phyloP scores from a whole-genome alignment of 2,329 filamentous ascomycete species.

The Diaporthe destruens region DNA sequence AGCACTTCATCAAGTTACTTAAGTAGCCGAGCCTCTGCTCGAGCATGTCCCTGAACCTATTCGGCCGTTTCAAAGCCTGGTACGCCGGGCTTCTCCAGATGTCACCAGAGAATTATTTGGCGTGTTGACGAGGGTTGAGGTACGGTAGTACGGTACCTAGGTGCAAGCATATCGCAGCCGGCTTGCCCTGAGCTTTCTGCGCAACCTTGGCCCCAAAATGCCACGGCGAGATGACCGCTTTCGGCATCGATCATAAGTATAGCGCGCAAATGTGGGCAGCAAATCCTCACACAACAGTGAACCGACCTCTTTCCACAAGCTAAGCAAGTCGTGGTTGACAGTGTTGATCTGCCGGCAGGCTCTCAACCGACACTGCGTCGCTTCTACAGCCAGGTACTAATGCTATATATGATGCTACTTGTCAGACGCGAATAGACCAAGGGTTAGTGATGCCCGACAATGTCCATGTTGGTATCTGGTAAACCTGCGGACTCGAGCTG shows the following conservation, averaged over 20 bases:
- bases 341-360: conserved; percentile 1
- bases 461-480: conserved; percentile 3
- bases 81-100: not conserved
- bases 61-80: no score
- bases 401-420: not conserved
- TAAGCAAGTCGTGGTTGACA: not conserved
- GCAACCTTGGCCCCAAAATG: not conserved
- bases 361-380: not conserved
- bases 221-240: not conserved
- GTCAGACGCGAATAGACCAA: not conserved
- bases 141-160: no score
- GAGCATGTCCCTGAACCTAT: no score
- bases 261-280: no score
- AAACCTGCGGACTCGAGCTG: no score
- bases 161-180: not conserved
- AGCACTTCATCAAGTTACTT: no score
- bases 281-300: not conserved
- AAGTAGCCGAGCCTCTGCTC: not conserved
- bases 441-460: not conserved
- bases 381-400: not conserved
- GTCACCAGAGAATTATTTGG: not conserved
- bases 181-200: not conserved
- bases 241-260: not conserved
- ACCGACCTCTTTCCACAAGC: not conserved
- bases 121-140: not conserved